phyloP scores from a whole-genome alignment of 495 filamentous ascomycete species.

The Tuber calosporum region DNA sequence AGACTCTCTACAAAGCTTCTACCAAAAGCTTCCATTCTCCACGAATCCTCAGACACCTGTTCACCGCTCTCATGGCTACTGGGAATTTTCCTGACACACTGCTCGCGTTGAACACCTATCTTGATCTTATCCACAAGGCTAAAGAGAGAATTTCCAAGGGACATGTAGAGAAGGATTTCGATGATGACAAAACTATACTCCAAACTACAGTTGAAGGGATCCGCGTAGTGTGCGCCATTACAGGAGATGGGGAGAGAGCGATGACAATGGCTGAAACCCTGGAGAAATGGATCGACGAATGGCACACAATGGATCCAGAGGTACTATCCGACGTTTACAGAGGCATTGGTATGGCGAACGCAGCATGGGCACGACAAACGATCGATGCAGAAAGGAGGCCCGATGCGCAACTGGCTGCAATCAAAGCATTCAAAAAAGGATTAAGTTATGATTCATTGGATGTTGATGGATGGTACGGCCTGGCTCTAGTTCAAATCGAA shows the following conservation, averaged over 20 bases:
- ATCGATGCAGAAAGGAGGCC: slow-evolving; percentile 63
- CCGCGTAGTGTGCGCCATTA: slow-evolving; percentile 69
- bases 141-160: slow-evolving; percentile 77
- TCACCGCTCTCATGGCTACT: slow-evolving; percentile 75
- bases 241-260: slow-evolving; percentile 75
- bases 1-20: slow-evolving; percentile 79
- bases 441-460: slow-evolving; percentile 61
- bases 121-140: slow-evolving; percentile 74
- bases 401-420: slow-evolving; percentile 65
- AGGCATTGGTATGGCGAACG: slow-evolving; percentile 73
- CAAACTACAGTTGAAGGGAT: slow-evolving; percentile 72
- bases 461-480: slow-evolving; percentile 66
- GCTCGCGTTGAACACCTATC: slow-evolving; percentile 80
- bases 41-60: slow-evolving; percentile 74
- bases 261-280: slow-evolving; percentile 58
- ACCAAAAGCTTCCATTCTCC: slow-evolving; percentile 93
- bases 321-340: slow-evolving; percentile 67
- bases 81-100: slow-evolving; percentile 86
- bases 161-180: slow-evolving; percentile 62
- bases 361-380: slow-evolving; percentile 77
- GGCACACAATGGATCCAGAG: slow-evolving; percentile 41
- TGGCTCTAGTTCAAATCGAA: slow-evolving; percentile 74
- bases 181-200: slow-evolving; percentile 68
- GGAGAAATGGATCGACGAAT: slow-evolving; percentile 58
- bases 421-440: slow-evolving; percentile 67